Percentiles rank a stretch among this genome's conserved stretches.
phyloP scores from a whole-genome alignment of 2,329 filamentous ascomycete species.

The Colletotrichum sp. region DNA sequence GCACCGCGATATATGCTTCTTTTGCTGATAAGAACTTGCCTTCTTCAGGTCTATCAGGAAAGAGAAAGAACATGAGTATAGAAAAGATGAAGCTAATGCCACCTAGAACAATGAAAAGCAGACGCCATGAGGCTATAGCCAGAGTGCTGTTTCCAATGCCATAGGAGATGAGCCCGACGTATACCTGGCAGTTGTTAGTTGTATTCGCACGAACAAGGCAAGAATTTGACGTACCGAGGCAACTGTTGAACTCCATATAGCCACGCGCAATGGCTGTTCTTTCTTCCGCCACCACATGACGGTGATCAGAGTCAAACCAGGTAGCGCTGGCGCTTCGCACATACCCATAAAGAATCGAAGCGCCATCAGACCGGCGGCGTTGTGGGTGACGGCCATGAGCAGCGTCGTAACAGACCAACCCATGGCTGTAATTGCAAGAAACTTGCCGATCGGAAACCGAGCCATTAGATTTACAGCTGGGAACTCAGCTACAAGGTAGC shows the following conservation, averaged over 20 bases:
- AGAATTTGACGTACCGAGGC: neutral
- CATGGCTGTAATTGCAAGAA: constrained; percentile 47
- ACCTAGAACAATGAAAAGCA: constrained; percentile 41
- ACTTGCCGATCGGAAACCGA: constrained; percentile 51
- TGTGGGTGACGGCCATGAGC: constrained; percentile 54
- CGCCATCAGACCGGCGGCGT: constrained; percentile 59
- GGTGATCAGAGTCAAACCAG: constrained; percentile 62
- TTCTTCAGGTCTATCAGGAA: constrained; percentile 28
- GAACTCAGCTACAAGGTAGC: constrained; percentile 50
- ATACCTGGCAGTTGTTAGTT: neutral
- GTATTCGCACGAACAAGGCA: neutral
- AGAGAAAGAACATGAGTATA: constrained; percentile 19
- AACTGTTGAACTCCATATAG: neutral
- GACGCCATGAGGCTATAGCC: constrained; percentile 11
- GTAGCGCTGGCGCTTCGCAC: constrained; percentile 62
- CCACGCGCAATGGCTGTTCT: neutral
- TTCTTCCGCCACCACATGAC: constrained; percentile 54
- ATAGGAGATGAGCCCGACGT: neutral
- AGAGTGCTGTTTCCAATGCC: neutral
- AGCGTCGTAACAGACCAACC: constrained; percentile 54
- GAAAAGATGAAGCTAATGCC: constrained; percentile 34
- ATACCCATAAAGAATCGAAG: constrained; percentile 62
- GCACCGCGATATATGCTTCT: constrained; percentile 27
- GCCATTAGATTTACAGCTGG: constrained; percentile 51
- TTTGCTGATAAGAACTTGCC: neutral